Percentiles rank a stretch among this genome's conserved stretches.
Evolutionary conservation across 345 rosid species (phyloP).

Genomic region (Trapa bicornis): DNA sequence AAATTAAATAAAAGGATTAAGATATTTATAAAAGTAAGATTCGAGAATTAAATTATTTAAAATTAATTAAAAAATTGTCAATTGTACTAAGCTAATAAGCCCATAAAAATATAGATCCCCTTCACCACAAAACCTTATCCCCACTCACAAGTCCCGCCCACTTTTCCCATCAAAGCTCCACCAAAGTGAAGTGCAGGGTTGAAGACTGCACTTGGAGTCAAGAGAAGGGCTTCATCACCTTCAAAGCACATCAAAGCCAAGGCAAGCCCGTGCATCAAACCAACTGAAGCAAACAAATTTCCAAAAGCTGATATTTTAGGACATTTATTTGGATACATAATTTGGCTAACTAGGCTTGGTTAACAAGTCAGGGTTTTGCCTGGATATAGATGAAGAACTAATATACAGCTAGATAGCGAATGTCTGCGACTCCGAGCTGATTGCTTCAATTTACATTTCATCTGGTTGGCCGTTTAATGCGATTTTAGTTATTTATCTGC

Average conservation of each 20-base stretch:
- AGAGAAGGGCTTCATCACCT: neutral
- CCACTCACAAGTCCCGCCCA: too few species aligned
- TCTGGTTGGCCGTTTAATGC: neutral
- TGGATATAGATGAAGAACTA: neutral
- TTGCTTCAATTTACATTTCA: neutral
- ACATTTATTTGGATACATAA: neutral
- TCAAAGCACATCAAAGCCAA: neutral
- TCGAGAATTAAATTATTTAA: too few species aligned
- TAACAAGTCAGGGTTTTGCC: neutral
- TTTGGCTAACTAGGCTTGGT: neutral
- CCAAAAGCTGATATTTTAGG: neutral
- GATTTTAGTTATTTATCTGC: neutral
- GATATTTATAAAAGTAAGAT: too few species aligned
- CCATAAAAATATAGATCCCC: too few species aligned
- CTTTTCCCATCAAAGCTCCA: too few species aligned
- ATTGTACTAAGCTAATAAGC: too few species aligned
- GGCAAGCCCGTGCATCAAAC: neutral
- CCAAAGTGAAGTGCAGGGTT: too few species aligned
- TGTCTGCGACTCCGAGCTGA: neutral
- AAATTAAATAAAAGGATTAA: too few species aligned
- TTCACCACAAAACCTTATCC: too few species aligned
- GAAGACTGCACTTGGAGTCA: neutral
- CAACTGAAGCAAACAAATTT: neutral
- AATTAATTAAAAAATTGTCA: too few species aligned
- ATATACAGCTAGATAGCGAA: neutral